phyloP scores from a whole-genome alignment of 768 basidiomycete genomes.

The Suillus decipiens region DNA sequence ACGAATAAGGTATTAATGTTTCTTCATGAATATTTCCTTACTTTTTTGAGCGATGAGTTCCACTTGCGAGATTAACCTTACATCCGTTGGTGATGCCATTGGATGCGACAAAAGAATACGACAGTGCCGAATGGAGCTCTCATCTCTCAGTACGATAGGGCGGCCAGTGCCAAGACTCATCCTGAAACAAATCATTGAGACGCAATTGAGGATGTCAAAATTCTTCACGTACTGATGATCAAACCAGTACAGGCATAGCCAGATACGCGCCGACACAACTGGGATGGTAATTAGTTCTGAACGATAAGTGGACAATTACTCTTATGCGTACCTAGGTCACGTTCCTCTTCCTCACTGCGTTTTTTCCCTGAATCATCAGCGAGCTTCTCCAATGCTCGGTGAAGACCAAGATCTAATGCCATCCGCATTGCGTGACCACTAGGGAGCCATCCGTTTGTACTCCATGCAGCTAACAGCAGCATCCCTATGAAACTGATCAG shows the following conservation, averaged over 20 bases:
- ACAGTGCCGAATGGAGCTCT: slow-evolving; percentile 84
- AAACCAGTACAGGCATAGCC: slow-evolving; percentile 95
- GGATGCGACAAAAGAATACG: slow-evolving; percentile 79
- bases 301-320: background rate
- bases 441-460: slow-evolving; percentile 92
- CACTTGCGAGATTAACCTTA: slow-evolving; percentile 83
- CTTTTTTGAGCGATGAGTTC: slow-evolving; percentile 93
- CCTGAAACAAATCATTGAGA: slow-evolving; percentile 40
- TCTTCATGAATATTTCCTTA: slow-evolving; percentile 36
- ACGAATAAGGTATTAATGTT: slow-evolving; percentile 10
- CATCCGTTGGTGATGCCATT: slow-evolving; percentile 88
- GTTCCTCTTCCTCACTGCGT: slow-evolving; percentile 78
- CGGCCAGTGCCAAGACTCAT: slow-evolving; percentile 92
- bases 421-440: slow-evolving; percentile 96
- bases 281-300: slow-evolving; percentile 16
- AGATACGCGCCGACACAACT: slow-evolving; percentile 92
- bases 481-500: slow-evolving; percentile 55
- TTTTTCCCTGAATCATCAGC: slow-evolving; percentile 69
- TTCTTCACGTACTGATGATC: slow-evolving; percentile 78
- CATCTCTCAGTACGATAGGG: slow-evolving; percentile 87
- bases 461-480: slow-evolving; percentile 91
- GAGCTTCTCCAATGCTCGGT: slow-evolving; percentile 89
- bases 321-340: slow-evolving; percentile 68
- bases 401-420: slow-evolving; percentile 91
- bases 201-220: slow-evolving; percentile 2